Evolutionary conservation across 2,329 filamentous ascomycete genomes (phyloP), one percentile per base, ranked within the genome.

Genomic region (Balansia obtecta): DNA sequence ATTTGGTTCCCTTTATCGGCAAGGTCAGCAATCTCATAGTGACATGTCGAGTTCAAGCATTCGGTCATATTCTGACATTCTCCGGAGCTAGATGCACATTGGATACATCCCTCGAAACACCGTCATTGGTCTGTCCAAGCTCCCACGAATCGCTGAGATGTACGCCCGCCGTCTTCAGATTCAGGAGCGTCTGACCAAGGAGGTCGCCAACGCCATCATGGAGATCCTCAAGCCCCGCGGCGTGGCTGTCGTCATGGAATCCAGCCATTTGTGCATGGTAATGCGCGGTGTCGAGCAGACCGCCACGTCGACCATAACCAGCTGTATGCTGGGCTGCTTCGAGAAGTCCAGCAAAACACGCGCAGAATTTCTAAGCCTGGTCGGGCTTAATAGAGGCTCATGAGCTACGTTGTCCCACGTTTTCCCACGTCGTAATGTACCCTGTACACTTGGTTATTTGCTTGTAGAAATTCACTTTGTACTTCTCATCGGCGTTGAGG

Each of bases 231-330:
- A 94, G 65, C 93, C 93, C 2, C 88, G 94, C 63, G 93, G 93
- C 45, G 91, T 98, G 2, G 91, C 88, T 18, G 93, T 98, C 2
- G 91, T 98, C 53, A 95, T 98, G 85, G 93, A 98, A 64, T 94
- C 88, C 13, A 90, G 82, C 62, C 93, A 98, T 70, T 73, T 97
- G 45, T 98, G 93, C 74, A 98, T 97, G 91, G 89, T 95, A 15
- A 97, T 96, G 90, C 82, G 93, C 45, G 93, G 93, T n/a, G 91
- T 98, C 10, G 81, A 96, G 65, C 96, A 98, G 75, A 89, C 88
- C 0, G 80, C 77, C 40, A 83, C 86, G 47, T 85, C 80, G 16
- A 97, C 93, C 7, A 93, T 94, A 38, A 98, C 93, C 16, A 96
- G 89, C 71, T 97, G 91, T 65, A 94, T 98, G 70, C 79, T 97